Evolutionary conservation across 345 rosid genomes (phyloP), one percentile per base, ranked within the genome.

Genomic region (Stellera chamaejasme): DNA sequence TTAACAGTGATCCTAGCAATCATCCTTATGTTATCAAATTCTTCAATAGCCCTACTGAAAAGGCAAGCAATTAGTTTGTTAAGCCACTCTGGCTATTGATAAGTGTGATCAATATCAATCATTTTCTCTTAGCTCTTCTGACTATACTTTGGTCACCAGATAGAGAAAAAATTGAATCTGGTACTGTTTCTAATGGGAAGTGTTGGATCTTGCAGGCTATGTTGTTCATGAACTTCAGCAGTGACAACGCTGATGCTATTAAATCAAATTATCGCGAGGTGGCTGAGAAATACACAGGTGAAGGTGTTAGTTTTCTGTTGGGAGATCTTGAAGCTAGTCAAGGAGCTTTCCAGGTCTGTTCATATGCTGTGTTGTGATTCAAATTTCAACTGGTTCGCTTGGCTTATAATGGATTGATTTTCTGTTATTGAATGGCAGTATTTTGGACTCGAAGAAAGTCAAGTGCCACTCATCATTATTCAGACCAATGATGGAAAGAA

Each of bases 311-410:
- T 60, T 93, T 93, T 77, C 79, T 93, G 75, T 14, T 87, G 72
- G 99, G 97, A 71, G 97, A 93, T 65, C 44, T 80, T n/a, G 96
- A 89, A 54, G 82, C 75, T 49, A 77, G 95, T 82, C 77, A 90
- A 80, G 83, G 79, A 65, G 97, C 96, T 48, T 71, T 93, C 58
- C 90, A 89, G 94, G 99, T 93, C 49, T 13, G 52, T 27, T 50
- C 10, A 43, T 63, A 28, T 32, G 55, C 19, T 43, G 39, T 53
- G 27, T 63, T 50, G 14, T 66, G 43, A 23, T 8, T 57, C 15
- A 6, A 32, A 36, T 4, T 56, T 42, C n/a, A 62, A 50, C 19
- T 27, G 45, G 50, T 41, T 56, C 16, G 11, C 45, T 15, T 27
- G 39, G 43, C 7, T 48, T 48, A 16, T 39, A 2, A 41, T 54